Evolutionary conservation across 2,329 filamentous ascomycete species (phyloP), one percentile per base, ranked within the genome.

Genomic region (Hortaea sp.): DNA sequence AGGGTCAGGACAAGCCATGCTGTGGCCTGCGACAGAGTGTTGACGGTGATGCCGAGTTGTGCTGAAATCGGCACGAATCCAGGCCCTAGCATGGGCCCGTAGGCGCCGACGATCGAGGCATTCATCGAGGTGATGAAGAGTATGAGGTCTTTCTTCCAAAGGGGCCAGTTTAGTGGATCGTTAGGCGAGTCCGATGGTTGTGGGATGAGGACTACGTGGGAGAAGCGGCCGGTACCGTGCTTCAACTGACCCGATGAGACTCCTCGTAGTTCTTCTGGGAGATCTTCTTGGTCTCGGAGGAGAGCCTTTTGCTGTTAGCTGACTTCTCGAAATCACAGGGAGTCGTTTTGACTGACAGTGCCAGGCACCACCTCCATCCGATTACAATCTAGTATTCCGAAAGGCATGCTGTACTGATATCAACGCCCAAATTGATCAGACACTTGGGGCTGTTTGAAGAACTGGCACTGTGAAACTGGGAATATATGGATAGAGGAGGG

Each of bases 51-150:
- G 42, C 64, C 52, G 4, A 75, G 63, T 34, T 69, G 60, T 4
- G 57, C 58, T 0, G 72, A 62, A 35, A 76, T 69, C 32, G 68
- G 60, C 20, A 73, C 66, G 48, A 75, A 74, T 2, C 72, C 71
- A 2, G 72, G 71, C 1, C 66, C 68, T 4, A 75, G 66, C 72
- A 75, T 75, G 0, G 72, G 72, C 1, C 72, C 72, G 49, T 72
- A 75, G 1, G 72, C 72, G 31, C 72, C 72, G 3, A 74, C 70
- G 0, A 75, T 68, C 5, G 66, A 68, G 1, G 72, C 70, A 0
- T 67, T 66, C 41, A 74, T 63, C 30, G 67, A 66, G 4, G 71
- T 67, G 50, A 74, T 69, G 45, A 69, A 56, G 28, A 73, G 65
- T 32, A 72, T 65, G 6, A 66, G 44, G 52, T 74, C 71, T 50